These are phyloP conservation scores for Bifiguratus adelaidae DNA, from an alignment of 192 early-diverging fungal genomes.

Conservation along the genomic window DNA sequence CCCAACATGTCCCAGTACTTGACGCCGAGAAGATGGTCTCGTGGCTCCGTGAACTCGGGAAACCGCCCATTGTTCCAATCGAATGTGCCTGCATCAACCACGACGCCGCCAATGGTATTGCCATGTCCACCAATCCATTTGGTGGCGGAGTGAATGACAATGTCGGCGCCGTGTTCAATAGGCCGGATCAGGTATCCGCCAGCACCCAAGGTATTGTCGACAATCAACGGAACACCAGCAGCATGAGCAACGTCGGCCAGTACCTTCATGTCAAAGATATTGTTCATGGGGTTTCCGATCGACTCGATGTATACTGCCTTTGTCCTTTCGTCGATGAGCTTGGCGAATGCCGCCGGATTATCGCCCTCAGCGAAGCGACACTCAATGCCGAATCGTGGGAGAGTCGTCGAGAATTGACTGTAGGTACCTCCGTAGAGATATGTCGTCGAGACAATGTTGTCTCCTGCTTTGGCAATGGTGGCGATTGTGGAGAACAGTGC, in stretches of 20 bases:
- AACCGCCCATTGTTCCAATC: conserved; percentile 83
- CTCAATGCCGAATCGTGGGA: conserved; percentile 77
- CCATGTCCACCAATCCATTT: conserved; percentile 95
- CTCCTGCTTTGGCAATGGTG: conserved; percentile 67
- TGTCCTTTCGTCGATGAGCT: conserved; percentile 78
- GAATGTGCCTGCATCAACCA: conserved; percentile 79
- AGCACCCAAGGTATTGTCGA: conserved; percentile 96
- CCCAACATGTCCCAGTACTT: conserved; percentile 85
- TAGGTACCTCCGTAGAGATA: conserved; percentile 69
- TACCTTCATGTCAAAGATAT: conserved; percentile 76
- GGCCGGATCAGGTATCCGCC: conserved; percentile 75
- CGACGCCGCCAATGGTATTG: conserved; percentile 82
- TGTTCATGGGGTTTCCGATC: conserved; percentile 86
- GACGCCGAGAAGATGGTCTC: conserved; percentile 75
- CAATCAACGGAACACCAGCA: conserved; percentile 80
- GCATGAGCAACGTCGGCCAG: conserved; percentile 74
- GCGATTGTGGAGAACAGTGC: conserved; percentile 79
- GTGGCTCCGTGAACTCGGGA: conserved; percentile 79
- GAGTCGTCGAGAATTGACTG: conserved; percentile 76
- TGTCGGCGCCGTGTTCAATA: conserved; percentile 89
- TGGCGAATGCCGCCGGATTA: conserved; percentile 59
- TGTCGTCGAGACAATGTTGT: conserved; percentile 80
- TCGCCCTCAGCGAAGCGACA: conserved; percentile 69
- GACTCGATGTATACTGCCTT: conserved; percentile 88
- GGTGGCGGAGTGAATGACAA: conserved; percentile 86